These are phyloP conservation scores for Lipomyces spencermartinsiae DNA, from an alignment of 805 yeast genomes.

Conservation along the genomic window DNA sequence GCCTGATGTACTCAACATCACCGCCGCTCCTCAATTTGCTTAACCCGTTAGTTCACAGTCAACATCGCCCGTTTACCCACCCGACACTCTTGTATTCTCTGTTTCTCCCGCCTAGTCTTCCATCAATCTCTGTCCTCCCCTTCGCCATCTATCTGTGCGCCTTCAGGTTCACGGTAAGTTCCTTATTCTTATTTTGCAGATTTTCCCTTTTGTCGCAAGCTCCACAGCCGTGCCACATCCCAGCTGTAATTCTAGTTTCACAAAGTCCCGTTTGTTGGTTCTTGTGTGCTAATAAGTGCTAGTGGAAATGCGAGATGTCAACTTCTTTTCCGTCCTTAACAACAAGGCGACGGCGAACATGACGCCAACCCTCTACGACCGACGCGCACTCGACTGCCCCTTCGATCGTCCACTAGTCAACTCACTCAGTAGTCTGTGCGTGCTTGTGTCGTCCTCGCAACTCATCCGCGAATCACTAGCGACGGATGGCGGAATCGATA, in stretches of 20 bases:
- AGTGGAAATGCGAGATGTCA: conserved; percentile 80
- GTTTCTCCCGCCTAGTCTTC: not conserved
- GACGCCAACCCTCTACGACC: conserved; percentile 85
- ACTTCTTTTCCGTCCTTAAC: conserved; percentile 74
- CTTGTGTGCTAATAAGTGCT: not conserved
- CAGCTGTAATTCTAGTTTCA: not conserved
- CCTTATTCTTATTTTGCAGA: not conserved
- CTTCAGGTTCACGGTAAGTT: not conserved
- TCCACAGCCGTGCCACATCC: not conserved
- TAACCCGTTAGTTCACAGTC: not conserved
- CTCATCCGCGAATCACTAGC: conserved; percentile 90
- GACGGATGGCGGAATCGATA: conserved; percentile 88
- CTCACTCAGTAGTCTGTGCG: conserved; percentile 88
- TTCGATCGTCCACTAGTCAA: conserved; percentile 88
- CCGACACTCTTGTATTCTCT: not conserved
- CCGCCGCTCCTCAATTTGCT: not conserved
- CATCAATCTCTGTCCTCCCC: not conserved
- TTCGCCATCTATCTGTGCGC: not conserved
- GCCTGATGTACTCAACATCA: not conserved
- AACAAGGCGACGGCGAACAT: conserved; percentile 94
- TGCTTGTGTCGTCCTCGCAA: conserved; percentile 81
- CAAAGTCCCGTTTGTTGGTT: not conserved
- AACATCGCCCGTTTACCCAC: not conserved
- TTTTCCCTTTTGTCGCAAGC: not conserved
- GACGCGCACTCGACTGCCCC: conserved; percentile 91